Base-by-base conservation (phyloP, 495 filamentous ascomycete species). In the Cenococcum geophilum region DNA sequence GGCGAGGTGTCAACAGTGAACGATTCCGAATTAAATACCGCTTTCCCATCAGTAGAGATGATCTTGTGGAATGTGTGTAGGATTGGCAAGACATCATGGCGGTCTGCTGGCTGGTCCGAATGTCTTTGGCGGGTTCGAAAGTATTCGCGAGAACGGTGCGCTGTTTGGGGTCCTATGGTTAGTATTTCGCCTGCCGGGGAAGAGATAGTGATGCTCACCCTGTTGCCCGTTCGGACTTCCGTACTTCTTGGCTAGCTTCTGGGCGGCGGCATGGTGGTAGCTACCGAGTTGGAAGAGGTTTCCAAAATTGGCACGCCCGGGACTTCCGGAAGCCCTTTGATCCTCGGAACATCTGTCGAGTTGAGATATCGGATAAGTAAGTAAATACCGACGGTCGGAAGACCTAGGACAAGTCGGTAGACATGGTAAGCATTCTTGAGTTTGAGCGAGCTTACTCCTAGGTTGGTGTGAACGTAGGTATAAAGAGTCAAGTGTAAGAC, bases 221-320 rank as follows among this genome's bases (percentile, higher is more conserved):
- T 80, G 61, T 86, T 87, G 12, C 84, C 85, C 66, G 87, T 78
- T 64, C 83, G 78, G 34, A 85, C 79, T 67, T 88, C 85, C 84
- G 55, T 81, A 86, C 59, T 82, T 82, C 68, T 83, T 78, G 9
- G 79, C 80, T 78, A 82, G 83, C 66, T 76, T 73, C 0, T 71
- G 75, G 0, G 79, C 76, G 4, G 80, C 77, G 6, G 70, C 78
- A 1, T 80, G 82, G 73, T 87, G 82, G 20, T 77, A 73, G 16
- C 77, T 72, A 18, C 80, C 83, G 27, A 88, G 73, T 60, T 85
- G 79, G 1, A 86, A 65, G 9, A 87, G 73, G 60, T 83, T 86
- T 0, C 85, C 85, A 55, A 88, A 83, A 88, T 63, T 1, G 85
- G 85, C 49, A 83, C 70, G 1, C 85, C 85, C 0, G 83, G 83